Base-by-base conservation (phyloP, 2,329 filamentous ascomycete genomes). In the Penicillium expansum region DNA sequence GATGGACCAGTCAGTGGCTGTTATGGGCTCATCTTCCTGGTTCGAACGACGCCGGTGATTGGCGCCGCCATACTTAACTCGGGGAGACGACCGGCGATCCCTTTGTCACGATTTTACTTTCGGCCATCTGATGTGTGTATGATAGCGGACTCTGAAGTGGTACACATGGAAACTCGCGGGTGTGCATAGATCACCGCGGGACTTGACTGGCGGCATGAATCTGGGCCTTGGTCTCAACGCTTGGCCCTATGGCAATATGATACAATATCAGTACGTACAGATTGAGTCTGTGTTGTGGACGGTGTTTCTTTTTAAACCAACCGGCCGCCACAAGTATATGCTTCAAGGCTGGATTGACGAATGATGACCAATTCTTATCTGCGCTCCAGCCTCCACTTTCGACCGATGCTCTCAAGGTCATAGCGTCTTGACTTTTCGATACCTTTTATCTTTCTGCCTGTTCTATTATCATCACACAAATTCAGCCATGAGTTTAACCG, bases 1-100 rank as follows among this genome's bases (percentile, higher is more conserved):
- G 63, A 96, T 99, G 92, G 94, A 99, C 76, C 90, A 95, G 79
- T 95, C 92, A 30, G 91, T 97, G 32, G 92, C 92, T 39, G 85
- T 97, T 56, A 90, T 96, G 73, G 89, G 91, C 41, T 88, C 89
- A 48, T 95, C 90, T 72, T 84, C 88, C 58, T 99, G 87, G 78
- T 99, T 99, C 74, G 92, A 97, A 80, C 85, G 94, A 71, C 92
- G 86, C 75, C 85, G 92, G 79, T 95, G 80, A 80, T 62, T 39
- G 5, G 22, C 22, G 30, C 9, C 14, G 20, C 22, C 27, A 33
- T 27, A 33, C 8, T 44, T 5, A 43, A 41, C 27, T 35, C 27
- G 11, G 30, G 14, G 29, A 52, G 33, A 18, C 33, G 20, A 52
- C 27, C 48, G 18, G 43, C 30, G 42, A 55, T 38, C 24, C 22